These are phyloP conservation scores for Glonium stellatum DNA, from an alignment of 495 filamentous ascomycete genomes.

Conservation along the genomic window DNA sequence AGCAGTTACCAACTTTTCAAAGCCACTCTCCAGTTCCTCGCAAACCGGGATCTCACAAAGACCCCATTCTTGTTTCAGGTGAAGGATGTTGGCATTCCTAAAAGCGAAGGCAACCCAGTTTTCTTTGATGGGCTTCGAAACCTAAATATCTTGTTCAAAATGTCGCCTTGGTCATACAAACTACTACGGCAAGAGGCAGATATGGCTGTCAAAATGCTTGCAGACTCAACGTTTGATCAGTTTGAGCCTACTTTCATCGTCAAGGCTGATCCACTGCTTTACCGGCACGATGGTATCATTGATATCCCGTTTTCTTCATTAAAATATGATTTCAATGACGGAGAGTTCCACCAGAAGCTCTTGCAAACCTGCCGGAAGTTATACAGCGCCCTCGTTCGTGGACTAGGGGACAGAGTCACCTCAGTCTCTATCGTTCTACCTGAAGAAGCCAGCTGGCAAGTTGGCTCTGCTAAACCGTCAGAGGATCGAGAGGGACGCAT, in stretches of 20 bases:
- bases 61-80: constrained; percentile 53
- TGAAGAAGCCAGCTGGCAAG: constrained; percentile 32
- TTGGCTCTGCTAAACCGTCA: constrained; percentile 10
- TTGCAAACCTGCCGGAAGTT: constrained; percentile 14
- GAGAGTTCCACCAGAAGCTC: constrained; percentile 6
- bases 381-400: constrained; percentile 57
- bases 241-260: constrained; percentile 78
- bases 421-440: constrained; percentile 43
- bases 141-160: constrained; percentile 84
- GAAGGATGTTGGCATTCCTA: constrained; percentile 32
- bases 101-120: constrained; percentile 37
- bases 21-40: constrained; percentile 75
- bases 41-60: constrained; percentile 57
- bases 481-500: constrained; percentile 35
- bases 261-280: constrained; percentile 57
- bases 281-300: constrained; percentile 62
- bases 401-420: constrained; percentile 66
- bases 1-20: constrained; percentile 95
- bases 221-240: constrained; percentile 65
- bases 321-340: background rate
- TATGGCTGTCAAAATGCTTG: constrained; percentile 62
- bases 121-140: constrained; percentile 64
- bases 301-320: constrained; percentile 16
- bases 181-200: constrained; percentile 64
- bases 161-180: constrained; percentile 77